Base-by-base conservation (phyloP, 2,329 filamentous ascomycete species). In the Laburnicola sp. region DNA sequence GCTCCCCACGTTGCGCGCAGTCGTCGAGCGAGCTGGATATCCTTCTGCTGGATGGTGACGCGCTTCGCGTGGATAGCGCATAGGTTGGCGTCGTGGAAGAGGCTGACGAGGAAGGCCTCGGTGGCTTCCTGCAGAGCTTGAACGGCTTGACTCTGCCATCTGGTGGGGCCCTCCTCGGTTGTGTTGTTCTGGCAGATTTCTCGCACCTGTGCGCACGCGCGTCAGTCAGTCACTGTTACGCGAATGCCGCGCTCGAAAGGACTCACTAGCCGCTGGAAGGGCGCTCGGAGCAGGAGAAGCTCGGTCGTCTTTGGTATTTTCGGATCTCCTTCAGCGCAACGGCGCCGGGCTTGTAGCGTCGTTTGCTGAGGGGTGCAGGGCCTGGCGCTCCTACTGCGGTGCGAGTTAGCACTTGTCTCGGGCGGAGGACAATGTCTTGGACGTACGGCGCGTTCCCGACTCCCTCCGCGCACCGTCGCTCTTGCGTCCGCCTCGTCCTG, bases 301-400 rank as follows among this genome's bases (percentile, higher is more conserved):
- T 97, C 92, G 45, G 93, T 97, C 60, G 88, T 91, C 82, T 96
- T 82, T 97, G 93, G 83, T 97, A 97, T 74, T 89, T 88, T 83
- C 93, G 88, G 71, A 99, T 99, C 82, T 99, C 94, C 85, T 91
- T 90, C 71, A 97, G 88, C 84, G 93, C 93, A 80, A 96, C 89
- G 74, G 94, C 96, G 84, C 84, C 84, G 64, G 73, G 73, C 66
- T 75, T 78, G 62, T 79, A 80, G 31, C 77, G 68, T 39, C 64
- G 63, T 51, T 68, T 69, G n/a, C 64, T 64, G 32, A 62, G 50
- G 3, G 68, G 69, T 7, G 69, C 61, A n/a, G 70, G 64, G 10
- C 64, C 72, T 53, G 60, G 65, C 32, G 71, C 57, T 44, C 66
- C 66, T 21, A 66, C 65, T 68, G 45, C 23, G 34, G 21, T 35